Evolutionary conservation across 169 alveolate species (phyloP), one percentile per base, ranked within the genome.

Genomic region (Fabrea salina): DNA sequence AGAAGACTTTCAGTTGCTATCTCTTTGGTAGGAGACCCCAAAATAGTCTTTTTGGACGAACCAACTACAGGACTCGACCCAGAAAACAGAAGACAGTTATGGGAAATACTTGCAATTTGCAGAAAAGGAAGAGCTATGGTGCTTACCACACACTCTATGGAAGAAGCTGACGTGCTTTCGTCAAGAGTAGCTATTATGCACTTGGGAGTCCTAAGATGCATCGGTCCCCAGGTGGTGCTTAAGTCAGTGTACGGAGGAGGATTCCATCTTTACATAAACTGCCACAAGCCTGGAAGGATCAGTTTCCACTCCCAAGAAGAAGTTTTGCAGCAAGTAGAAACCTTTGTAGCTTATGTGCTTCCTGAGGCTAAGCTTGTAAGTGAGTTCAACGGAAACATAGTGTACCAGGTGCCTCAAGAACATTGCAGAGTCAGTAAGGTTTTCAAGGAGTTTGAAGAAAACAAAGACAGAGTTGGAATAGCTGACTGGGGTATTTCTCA

Each of bases 51-150:
- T 61, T 82, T 95, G 49, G 98, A 95, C 85, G 98, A 95, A 75
- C 98, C 98, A 1, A 88, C 97, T 25, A 95, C 97, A 16, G 98
- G 98, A 22, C 80, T 95, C 51, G 98, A 95, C 79, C 98, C 98
- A 32, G 95, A 93, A 68, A 90, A 91, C 82, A 90, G 96, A 81
- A 90, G 98, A 72, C 83, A 90, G 77, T 85, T 95, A 13, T 92
- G 96, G 98, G 95, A 95, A 61, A 93, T 95, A 37, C 82, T 95
- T 35, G 50, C 92, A 0, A 83, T 87, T 51, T 85, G 91, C 50
- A 92, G 83, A 85, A 92, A 87, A 40, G 88, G 89, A 56, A 89
- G 95, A 78, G 94, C 95, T 5, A 92, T 95, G 89, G 92, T 95
- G 43, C 91, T 96, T 68, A 94, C 98, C 0, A 96, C 98, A 41